Base-by-base conservation (phyloP, 2,329 filamentous ascomycete species). In the Colletotrichum lentis region DNA sequence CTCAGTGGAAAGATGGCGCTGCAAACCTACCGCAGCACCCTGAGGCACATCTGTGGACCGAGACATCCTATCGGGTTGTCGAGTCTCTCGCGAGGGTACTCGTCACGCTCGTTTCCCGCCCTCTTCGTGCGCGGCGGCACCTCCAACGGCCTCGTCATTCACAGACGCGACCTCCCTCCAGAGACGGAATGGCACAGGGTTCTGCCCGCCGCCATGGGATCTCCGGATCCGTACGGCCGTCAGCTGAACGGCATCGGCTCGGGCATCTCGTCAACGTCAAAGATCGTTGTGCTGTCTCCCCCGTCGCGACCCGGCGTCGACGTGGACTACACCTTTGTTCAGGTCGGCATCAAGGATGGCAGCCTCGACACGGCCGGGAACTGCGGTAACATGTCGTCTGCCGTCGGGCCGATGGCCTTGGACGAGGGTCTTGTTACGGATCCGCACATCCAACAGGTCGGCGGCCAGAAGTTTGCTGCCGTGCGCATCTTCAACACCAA, bases 271-370 rank as follows among this genome's bases (percentile, higher is more conserved):
- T 70, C 69, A 24, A 70, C 69, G 6, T 86, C 83, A 64, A 90
- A 90, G 73, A 81, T 89, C 31, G 87, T 85, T 73, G 78, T 90
- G 0, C 82, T 90, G 3, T 82, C 81, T 12, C 77, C 76, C 11
- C 80, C 83, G 8, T 73, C 74, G 4, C 76, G 79, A 20, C 68
- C 74, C 1, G 82, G 81, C 35, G 82, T 80, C 0, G 83, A 89
- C 71, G 77, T 89, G 16, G 85, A 89, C 63, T 90, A 87, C 71
- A 89, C 86, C 0, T 90, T 90, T 71, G 83, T 86, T 0, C 84
- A 85, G 20, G 77, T 89, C 16, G 86, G 86, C 0, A 82, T 89
- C 54, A 82, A 83, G 66, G 80, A 85, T 68, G 76, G 78, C 4
- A 78, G 82, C 60, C 80, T 89, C 2, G 87, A 89, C 70, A 82